phyloP scores from a whole-genome alignment of 2,329 filamentous ascomycete genomes.

The Biscogniauxia mediterranea region DNA sequence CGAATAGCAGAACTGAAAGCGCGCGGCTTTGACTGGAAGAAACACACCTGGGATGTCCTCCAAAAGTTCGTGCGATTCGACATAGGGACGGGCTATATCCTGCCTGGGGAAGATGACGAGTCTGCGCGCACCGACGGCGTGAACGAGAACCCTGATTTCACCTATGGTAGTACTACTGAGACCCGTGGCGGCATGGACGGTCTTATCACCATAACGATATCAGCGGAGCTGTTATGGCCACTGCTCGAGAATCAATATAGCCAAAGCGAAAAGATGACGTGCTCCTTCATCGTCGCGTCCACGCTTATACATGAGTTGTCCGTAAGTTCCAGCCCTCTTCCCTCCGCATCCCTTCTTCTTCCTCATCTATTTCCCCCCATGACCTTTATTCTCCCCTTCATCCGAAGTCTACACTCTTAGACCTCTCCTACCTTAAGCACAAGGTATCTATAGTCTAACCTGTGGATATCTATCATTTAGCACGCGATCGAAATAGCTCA shows the following conservation, averaged over 20 bases:
- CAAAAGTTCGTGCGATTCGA: conserved; percentile 6
- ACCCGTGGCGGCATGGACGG: rapidly evolving
- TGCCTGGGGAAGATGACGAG: not conserved
- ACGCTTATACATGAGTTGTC: conserved; percentile 28
- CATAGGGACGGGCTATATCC: conserved; percentile 9
- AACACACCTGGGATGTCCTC: conserved; percentile 8
- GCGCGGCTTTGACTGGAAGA: conserved; percentile 18
- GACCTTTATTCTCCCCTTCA: conserved; percentile 3
- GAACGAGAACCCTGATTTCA: not conserved
- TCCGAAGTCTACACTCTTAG: no score
- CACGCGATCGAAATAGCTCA: no score
- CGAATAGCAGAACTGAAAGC: conserved; percentile 6
- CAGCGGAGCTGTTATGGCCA: conserved; percentile 30
- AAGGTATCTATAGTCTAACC: no score
- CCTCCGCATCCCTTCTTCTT: not conserved
- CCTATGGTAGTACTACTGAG: conserved; percentile 14
- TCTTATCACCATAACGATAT: conserved; percentile 7
- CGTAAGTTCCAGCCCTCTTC: conserved; percentile 17
- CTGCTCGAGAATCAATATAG: conserved; percentile 24
- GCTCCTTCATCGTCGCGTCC: conserved; percentile 21
- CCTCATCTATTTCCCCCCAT: no score
- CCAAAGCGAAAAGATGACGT: conserved; percentile 26
- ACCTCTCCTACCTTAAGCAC: no score
- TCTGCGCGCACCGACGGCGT: not conserved
- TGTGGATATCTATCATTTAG: no score